These are phyloP conservation scores for Decorospora gaudefroyi DNA, from an alignment of 2,329 filamentous ascomycete species.

Conservation along the genomic window DNA sequence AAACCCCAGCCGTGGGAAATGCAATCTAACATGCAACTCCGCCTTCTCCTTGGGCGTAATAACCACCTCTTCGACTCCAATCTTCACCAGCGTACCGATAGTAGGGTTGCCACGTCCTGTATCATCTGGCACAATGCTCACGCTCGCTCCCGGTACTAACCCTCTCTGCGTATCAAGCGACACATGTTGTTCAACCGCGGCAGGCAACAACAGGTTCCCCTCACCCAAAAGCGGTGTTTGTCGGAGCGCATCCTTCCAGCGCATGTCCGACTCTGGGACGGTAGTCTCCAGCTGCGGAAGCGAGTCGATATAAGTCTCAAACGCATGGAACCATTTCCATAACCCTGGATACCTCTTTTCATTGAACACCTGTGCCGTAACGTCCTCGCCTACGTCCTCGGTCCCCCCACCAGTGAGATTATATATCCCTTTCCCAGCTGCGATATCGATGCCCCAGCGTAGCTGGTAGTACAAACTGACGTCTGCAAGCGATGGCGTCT, in stretches of 20 bases:
- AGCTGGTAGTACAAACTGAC: slow-evolving; percentile 49
- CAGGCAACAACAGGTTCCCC: slow-evolving; percentile 38
- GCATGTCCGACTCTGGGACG: slow-evolving; percentile 6
- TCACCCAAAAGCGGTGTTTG: slow-evolving; percentile 1
- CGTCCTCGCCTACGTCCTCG: slow-evolving; percentile 23
- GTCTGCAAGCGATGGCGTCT: slow-evolving; percentile 44
- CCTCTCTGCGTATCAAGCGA: slow-evolving; percentile 40
- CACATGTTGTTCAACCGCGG: slow-evolving; percentile 31
- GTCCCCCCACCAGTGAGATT: slow-evolving; percentile 46
- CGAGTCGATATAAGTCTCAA: slow-evolving; percentile 39
- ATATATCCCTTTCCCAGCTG: slow-evolving; percentile 40
- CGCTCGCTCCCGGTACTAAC: slow-evolving; percentile 34
- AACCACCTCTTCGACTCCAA: slow-evolving; percentile 50
- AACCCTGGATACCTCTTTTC: slow-evolving; percentile 44
- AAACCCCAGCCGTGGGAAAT: slow-evolving; percentile 51
- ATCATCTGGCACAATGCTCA: slow-evolving; percentile 49
- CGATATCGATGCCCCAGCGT: slow-evolving; percentile 48
- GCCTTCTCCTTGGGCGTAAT: slow-evolving; percentile 41
- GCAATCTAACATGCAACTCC: slow-evolving; percentile 44
- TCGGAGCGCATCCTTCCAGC: slow-evolving; percentile 17
- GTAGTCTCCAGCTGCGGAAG: slow-evolving; percentile 36
- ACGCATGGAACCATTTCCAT: slow-evolving; percentile 44
- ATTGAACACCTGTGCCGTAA: slow-evolving; percentile 45
- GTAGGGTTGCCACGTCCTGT: slow-evolving; percentile 49
- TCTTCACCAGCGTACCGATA: slow-evolving; percentile 41